Evolutionary conservation across 2,329 filamentous ascomycete species (phyloP).

Genomic region (Aspergillus sp.): DNA sequence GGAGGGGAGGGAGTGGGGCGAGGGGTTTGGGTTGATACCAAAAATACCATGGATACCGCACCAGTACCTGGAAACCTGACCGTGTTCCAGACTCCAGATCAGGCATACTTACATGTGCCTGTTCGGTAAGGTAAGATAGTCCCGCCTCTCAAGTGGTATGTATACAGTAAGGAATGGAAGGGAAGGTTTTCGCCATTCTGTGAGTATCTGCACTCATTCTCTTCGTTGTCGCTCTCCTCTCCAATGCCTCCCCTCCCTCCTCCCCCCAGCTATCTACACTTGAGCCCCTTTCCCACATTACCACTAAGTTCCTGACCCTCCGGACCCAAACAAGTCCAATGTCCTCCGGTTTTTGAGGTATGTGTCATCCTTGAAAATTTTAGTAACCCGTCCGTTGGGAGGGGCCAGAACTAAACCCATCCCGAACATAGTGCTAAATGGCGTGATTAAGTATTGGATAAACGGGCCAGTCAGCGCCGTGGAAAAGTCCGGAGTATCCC

Average conservation of each 20-base stretch:
- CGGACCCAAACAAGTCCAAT: not conserved
- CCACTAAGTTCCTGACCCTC: not conserved
- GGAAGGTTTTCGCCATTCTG: too few relatives aligned
- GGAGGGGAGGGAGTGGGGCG: not conserved
- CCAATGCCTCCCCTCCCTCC: not conserved
- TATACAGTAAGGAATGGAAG: too few relatives aligned
- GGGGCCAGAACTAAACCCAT: not conserved
- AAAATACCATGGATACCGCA: not conserved
- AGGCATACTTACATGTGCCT: not conserved
- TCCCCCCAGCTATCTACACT: not conserved
- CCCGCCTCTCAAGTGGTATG: too few relatives aligned
- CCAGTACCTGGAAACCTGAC: not conserved
- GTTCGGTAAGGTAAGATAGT: constrained; percentile 2
- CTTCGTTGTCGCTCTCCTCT: not conserved
- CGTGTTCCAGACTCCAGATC: not conserved
- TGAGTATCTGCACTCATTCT: too few relatives aligned
- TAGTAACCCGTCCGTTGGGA: not conserved
- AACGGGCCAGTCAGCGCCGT: constrained; percentile 1
- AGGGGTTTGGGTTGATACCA: constrained; percentile 5
- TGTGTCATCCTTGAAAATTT: constrained; percentile 1
- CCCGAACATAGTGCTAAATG: constrained; percentile 7
- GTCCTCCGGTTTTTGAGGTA: not conserved
- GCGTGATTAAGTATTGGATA: constrained; percentile 5
- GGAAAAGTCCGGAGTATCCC: constrained; percentile 6
- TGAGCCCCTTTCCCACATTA: not conserved